Conservation (phyloP, 2,329 filamentous ascomycete species). For the Neonectria coccinea region DNA sequence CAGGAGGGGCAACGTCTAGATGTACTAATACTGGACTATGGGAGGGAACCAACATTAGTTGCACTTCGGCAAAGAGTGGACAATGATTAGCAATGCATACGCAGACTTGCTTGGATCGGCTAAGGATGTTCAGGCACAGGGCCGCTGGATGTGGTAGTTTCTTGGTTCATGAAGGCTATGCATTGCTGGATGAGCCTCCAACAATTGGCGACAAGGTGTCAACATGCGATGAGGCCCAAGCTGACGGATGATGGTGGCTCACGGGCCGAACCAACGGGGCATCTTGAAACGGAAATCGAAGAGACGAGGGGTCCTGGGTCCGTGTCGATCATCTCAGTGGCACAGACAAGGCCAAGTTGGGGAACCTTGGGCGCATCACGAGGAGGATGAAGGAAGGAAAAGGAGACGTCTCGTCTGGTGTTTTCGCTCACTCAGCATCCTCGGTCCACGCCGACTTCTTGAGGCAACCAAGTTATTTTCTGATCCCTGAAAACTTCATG, state of each 20-base stretch:
- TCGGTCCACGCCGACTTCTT: not conserved
- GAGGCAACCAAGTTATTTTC: not conserved
- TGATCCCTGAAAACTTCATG: not conserved
- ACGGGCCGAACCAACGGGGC: conserved; percentile 14
- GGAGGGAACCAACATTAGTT: not conserved
- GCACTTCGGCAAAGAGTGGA: not conserved
- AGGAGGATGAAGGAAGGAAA: not conserved
- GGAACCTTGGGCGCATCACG: not conserved
- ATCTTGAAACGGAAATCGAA: conserved; percentile 26
- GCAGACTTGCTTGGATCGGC: not conserved
- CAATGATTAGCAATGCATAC: too few relatives aligned
- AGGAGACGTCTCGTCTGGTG: not conserved
- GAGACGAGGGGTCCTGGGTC: conserved; percentile 9
- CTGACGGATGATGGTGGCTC: conserved; percentile 12
- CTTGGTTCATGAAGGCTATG: not conserved
- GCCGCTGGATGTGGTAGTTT: too few relatives aligned
- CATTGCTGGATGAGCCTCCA: not conserved
- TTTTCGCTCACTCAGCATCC: not conserved
- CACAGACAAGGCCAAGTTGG: not conserved
- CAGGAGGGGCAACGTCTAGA: not conserved
- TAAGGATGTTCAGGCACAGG: not conserved
- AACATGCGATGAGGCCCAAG: conserved; percentile 22
- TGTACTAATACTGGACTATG: not conserved
- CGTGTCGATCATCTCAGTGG: conserved; percentile 13
- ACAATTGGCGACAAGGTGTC: conserved; percentile 1